Base-by-base conservation (phyloP, 805 yeast genomes). In the Deakozyma indianensis region DNA sequence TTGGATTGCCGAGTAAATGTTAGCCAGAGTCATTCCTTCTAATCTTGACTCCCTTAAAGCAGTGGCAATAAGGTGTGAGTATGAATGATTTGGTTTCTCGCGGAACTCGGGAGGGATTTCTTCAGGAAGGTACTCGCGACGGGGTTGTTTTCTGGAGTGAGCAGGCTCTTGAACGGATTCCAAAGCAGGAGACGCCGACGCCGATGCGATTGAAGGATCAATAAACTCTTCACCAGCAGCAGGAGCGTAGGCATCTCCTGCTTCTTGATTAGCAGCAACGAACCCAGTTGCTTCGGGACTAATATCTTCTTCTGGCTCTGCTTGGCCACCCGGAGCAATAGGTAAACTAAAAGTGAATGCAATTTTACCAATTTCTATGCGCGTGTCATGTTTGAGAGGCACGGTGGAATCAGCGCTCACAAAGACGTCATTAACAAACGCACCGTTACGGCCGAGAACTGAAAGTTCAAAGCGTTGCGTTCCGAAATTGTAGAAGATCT, bases 401-500 rank as follows among this genome's bases (percentile, higher is more conserved):
- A 92, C 87, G 0, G 98, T 92, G 29, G 84, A 78, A 5, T 95
- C 96, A 49, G 83, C 77, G 58, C 86, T 96, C 4, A 92, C 81
- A 61, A 90, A 92, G 28, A 69, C 70, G 52, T 87, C 95, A 61
- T 90, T 92, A 2, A 92, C 95, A 68, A 92, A 92, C 2, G 96
- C 96, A 32, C 98, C 98, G 61, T 92, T 92, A 54, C 95, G 74
- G 18, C 98, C 98, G 53, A 88, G 69, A 1, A 92, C 87, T 5
- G 94, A 80, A 41, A 92, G 66, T 62, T 92, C 98, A 58, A 92
- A 92, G 51, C 95, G 66, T 59, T 90, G 97, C 2, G 94, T 87
- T 2, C 96, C 97, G 63, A 92, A 92, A 60, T 92, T 92, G 67
- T 90, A 92, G 60, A 88, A 90, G 15, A 92, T 90, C 63, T 85